phyloP scores from a whole-genome alignment of 805 yeast genomes.

The Maudiozyma bulderi region DNA sequence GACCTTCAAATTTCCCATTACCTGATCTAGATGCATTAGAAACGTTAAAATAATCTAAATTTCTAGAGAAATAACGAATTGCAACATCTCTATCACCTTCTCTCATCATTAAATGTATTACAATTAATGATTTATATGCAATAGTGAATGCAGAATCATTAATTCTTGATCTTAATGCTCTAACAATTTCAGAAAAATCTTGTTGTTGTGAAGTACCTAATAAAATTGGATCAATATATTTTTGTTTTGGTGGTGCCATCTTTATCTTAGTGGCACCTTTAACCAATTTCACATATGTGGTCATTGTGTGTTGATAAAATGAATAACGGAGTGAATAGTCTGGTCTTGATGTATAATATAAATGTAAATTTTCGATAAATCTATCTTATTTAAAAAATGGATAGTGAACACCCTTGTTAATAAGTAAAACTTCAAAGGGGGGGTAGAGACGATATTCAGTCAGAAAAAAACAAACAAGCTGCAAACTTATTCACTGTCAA shows the following conservation, averaged over 20 bases:
- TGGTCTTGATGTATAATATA: neutral
- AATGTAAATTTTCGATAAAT: no score
- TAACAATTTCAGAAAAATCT: slow-evolving; percentile 61
- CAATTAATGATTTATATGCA: slow-evolving; percentile 76
- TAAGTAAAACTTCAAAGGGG: no score
- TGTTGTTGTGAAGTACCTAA: slow-evolving; percentile 32
- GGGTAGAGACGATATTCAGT: no score
- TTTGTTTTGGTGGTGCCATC: slow-evolving; percentile 96
- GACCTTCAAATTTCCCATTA: slow-evolving; percentile 30
- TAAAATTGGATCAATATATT: slow-evolving; percentile 88
- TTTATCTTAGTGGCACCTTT: slow-evolving; percentile 69
- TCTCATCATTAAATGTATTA: slow-evolving; percentile 80
- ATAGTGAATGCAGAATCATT: slow-evolving; percentile 85
- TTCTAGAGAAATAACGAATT: slow-evolving; percentile 45
- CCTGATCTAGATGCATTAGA: slow-evolving; percentile 26
- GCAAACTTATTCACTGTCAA: no score
- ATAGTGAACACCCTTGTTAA: no score
- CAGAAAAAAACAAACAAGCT: no score
- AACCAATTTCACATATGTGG: slow-evolving; percentile 58
- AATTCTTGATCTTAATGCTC: slow-evolving; percentile 49
- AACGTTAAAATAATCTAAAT: slow-evolving; percentile 43
- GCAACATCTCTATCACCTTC: slow-evolving; percentile 82
- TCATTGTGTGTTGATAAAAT: slow-evolving; percentile 5
- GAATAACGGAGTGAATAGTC: neutral
- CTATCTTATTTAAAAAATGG: no score